phyloP scores from a whole-genome alignment of 2,329 filamentous ascomycete species.

The Plenodomus biglobosus region DNA sequence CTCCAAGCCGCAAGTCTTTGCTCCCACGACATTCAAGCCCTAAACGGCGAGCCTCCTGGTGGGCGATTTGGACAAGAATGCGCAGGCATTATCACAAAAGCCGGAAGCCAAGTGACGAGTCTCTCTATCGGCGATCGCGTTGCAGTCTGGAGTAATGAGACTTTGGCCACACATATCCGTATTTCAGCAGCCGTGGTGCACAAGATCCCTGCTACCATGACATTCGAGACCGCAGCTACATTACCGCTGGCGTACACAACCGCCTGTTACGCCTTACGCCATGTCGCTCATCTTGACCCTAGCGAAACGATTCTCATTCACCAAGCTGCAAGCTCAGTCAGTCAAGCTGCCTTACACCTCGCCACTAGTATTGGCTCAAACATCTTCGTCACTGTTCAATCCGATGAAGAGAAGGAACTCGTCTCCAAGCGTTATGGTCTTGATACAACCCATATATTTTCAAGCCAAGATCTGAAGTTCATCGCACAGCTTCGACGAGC shows the following conservation, averaged over 20 bases:
- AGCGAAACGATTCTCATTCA: slow-evolving; percentile 35
- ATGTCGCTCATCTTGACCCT: slow-evolving; percentile 12
- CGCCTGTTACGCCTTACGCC: slow-evolving; percentile 15
- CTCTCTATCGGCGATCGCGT: slow-evolving; percentile 24
- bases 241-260: slow-evolving; percentile 21
- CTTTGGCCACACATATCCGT: slow-evolving; percentile 7
- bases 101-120: slow-evolving; percentile 9
- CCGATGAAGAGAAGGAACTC: slow-evolving; percentile 11
- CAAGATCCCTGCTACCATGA: slow-evolving; percentile 10
- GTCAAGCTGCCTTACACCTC: slow-evolving; percentile 14
- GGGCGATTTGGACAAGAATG: slow-evolving; percentile 16
- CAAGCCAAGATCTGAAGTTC: slow-evolving; percentile 25
- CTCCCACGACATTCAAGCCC: slow-evolving; percentile 11
- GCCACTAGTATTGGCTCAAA: slow-evolving; percentile 20
- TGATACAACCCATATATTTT: slow-evolving; percentile 28
- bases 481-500: slow-evolving; percentile 6
- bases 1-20: slow-evolving; percentile 26
- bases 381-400: slow-evolving; percentile 29
- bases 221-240: slow-evolving; percentile 20
- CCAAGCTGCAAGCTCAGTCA: slow-evolving; percentile 15
- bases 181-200: slow-evolving; percentile 4
- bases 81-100: slow-evolving; percentile 15
- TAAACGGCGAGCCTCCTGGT: slow-evolving; percentile 29
- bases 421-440: slow-evolving; percentile 10
- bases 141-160: slow-evolving; percentile 3